Conservation (phyloP, 2,329 filamentous ascomycete species). For the Cordyceps tenuipes region DNA sequence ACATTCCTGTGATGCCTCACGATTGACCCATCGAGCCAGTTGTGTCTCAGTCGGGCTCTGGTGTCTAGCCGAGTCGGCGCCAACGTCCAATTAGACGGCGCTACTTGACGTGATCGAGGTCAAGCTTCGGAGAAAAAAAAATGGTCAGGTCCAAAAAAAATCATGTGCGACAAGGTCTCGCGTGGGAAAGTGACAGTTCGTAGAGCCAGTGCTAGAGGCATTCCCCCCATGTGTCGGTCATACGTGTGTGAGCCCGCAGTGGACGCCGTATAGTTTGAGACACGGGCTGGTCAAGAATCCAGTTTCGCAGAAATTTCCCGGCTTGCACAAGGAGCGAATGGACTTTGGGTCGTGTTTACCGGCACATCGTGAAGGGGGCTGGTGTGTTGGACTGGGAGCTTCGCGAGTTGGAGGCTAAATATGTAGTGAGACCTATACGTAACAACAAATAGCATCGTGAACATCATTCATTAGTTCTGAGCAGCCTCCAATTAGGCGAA, state of each 20-base stretch:
- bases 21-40: background rate
- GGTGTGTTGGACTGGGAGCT: background rate
- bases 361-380: background rate
- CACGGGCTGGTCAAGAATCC: background rate
- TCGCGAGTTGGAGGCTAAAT: no score
- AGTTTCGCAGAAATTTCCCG: background rate
- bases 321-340: background rate
- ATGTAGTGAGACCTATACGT: no score
- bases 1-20: slow-evolving; percentile 6
- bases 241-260: background rate
- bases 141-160: background rate
- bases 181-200: background rate
- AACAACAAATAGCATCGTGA: background rate
- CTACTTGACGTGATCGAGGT: background rate
- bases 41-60: slow-evolving; percentile 7
- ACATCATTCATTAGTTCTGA: background rate
- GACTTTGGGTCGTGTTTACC: background rate
- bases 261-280: background rate
- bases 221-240: background rate
- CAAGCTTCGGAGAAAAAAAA: background rate
- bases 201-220: background rate
- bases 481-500: no score
- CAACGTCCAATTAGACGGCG: background rate
- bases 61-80: background rate
- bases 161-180: slow-evolving; percentile 3